Evolutionary conservation across 176 grass and related monocot species (phyloP), one percentile per base, ranked within the genome.

Genomic region (Carex parvula): DNA sequence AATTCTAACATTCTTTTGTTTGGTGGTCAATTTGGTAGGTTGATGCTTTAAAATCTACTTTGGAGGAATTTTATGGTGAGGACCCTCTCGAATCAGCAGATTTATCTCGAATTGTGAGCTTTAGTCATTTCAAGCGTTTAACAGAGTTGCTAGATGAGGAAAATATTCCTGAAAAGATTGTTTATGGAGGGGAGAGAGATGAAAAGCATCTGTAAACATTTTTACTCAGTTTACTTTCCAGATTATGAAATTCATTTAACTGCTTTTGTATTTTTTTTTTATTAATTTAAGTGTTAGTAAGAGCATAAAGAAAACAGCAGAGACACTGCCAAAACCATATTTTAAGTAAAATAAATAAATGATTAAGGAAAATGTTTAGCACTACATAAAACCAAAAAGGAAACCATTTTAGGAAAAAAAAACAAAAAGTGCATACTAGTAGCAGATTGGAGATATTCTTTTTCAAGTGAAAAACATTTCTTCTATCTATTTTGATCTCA

Each of bases 1-100:
- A 32, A 6, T 0, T 69, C 41, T 4, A 17, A 5, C 4, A 58
- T 56, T 53, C 10, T 64, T 20, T 21, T 29, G 41, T 41, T 77
- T 18, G 26, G 56, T 85, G 37, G 61, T 87, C 58, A 58, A 82
- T 74, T 30, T 54, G 81, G 89, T 79, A 98, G 93, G 89, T 98
- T 20, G 91, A 90, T 22, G 33, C 89, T 66, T 86, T 98, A 6
- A 93, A 93, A 59, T 80, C 87, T 10, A 95, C 91, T 14, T 73
- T 95, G 2, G 22, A 72, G 53, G 85, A 68, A 15, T 91, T 93
- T 87, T 89, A 87, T 67, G 79, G 79, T 8, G 22, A 61, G 37
- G 29, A 81, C 30, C 79, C 79, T 21, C 79, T 69, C 8, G 64
- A 66, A 60, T 84, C 69, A 1, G 92, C 89, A 60, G 53, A 82